Evolutionary conservation across 225 moss, liverwort and hornwort genomes (phyloP), one percentile per base, ranked within the genome.

Genomic region (Neckera pumila): DNA sequence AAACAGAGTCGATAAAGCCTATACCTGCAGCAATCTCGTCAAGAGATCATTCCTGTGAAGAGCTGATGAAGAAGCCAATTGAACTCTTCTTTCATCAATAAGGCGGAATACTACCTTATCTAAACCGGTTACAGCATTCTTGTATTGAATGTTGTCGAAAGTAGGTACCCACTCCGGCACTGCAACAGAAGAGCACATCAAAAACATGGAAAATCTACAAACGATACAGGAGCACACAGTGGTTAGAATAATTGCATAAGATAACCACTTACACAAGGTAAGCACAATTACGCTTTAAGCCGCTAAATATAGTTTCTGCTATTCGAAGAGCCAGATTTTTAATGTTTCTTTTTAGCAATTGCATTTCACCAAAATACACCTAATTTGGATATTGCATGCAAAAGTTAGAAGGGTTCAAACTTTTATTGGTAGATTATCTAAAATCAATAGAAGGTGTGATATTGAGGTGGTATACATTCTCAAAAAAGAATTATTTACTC

Each of bases 161-260:
- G 97, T 96, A 70, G 95, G 97, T 16, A 96, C 83, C 96, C 96
- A 97, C 85, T 97, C 96, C 49, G 95, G 96, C 89, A 94, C 95
- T 97, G 94, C 91, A 89, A 84, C 45, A 70, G 59, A 86, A 28
- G 85, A 89, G 66, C 83, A 87, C 84, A 76, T 88, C 26, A 66
- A 88, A 56, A 45, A 73, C 80, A 88, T 30, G 28, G 15, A 47
- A 87, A 69, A 31, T 58, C 43, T 69, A 79, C 7, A 58, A 58
- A 58, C 27, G 40, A 40, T 38, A 58, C 18, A 58, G 57, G 28
- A 27, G 17, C 38, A 58, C 17, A 58, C 17, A 58, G 27, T 27
- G 17, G 9, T 79, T 27, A 79, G 4, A 38, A 78, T 57, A 38
- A 26, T 58, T 79, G 27, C 58, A 36, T 36, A 84, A 12, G 17